phyloP scores from a whole-genome alignment of 176 grass and related monocot genomes.

The Carex kokanica region DNA sequence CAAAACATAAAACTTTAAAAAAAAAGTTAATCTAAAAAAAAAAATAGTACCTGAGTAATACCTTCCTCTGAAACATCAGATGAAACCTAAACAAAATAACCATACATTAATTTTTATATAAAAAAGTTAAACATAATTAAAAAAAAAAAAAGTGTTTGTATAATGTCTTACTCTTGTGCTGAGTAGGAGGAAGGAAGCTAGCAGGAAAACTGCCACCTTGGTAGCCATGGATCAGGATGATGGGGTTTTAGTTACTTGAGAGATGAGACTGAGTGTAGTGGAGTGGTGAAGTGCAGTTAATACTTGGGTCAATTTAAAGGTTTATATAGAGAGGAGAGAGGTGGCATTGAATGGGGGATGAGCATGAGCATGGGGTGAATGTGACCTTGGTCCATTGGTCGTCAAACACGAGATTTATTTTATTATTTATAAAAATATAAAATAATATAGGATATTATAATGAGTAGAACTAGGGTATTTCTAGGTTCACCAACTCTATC shows the following conservation, averaged over 20 bases:
- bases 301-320: neutral
- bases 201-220: constrained; percentile 27
- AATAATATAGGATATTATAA: too few relatives aligned
- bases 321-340: constrained; percentile 32
- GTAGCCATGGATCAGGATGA: constrained; percentile 25
- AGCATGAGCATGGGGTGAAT: too few relatives aligned
- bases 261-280: neutral
- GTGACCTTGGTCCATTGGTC: constrained; percentile 8
- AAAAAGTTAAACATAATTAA: neutral
- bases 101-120: neutral
- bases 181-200: constrained; percentile 32
- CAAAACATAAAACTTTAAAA: neutral
- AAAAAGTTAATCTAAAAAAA: neutral
- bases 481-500: too few relatives aligned
- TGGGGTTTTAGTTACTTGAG: neutral
- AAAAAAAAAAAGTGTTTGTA: neutral
- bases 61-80: constrained; percentile 21
- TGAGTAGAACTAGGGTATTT: too few relatives aligned
- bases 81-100: constrained; percentile 21
- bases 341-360: neutral
- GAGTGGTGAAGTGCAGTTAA: neutral
- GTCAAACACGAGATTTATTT: neutral
- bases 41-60: neutral
- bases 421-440: too few relatives aligned
- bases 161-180: constrained; percentile 25